Percentiles rank a stretch among this genome's conserved stretches.
Evolutionary conservation across 192 early-diverging fungal species (phyloP).

Genomic region (Ambispora gerdemannii): DNA sequence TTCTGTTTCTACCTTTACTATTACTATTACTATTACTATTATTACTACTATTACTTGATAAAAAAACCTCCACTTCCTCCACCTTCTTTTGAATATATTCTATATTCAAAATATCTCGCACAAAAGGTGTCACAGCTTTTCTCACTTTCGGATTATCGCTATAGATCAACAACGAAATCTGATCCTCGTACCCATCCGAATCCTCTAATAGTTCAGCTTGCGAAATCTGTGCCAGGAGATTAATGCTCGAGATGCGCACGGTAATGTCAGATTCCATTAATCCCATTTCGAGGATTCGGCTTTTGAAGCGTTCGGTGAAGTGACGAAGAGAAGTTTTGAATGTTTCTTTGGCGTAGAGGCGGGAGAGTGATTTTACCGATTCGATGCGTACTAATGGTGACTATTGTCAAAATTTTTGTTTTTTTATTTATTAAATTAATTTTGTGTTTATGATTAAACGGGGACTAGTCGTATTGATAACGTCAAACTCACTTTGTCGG

Average conservation of each 20-base stretch:
- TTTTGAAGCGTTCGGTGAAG: constrained; percentile 67
- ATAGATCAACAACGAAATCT: constrained; percentile 68
- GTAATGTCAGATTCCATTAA: constrained; percentile 59
- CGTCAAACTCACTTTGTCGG: constrained; percentile 60
- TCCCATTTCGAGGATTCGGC: constrained; percentile 75
- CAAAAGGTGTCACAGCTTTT: constrained; percentile 60
- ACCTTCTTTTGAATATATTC: constrained; percentile 37
- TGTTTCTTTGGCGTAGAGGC: constrained; percentile 56
- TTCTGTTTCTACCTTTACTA: constrained; percentile 14
- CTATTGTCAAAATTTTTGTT: constrained; percentile 9
- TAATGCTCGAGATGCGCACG: constrained; percentile 50
- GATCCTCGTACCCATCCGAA: constrained; percentile 47
- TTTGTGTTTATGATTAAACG: neutral
- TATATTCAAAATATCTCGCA: constrained; percentile 44
- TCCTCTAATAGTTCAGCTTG: constrained; percentile 60
- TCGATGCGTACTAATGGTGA: constrained; percentile 65
- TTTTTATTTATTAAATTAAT: neutral
- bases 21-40: too few species aligned
- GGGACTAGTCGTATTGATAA: neutral
- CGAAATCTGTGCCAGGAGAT: constrained; percentile 42
- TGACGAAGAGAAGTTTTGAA: constrained; percentile 51
- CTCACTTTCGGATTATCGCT: constrained; percentile 66
- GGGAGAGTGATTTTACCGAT: constrained; percentile 58
- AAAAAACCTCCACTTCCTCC: constrained; percentile 29
- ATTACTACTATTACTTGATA: neutral